phyloP scores from a whole-genome alignment of 2,329 filamentous ascomycete species.

The Cyanodermella asteris region DNA sequence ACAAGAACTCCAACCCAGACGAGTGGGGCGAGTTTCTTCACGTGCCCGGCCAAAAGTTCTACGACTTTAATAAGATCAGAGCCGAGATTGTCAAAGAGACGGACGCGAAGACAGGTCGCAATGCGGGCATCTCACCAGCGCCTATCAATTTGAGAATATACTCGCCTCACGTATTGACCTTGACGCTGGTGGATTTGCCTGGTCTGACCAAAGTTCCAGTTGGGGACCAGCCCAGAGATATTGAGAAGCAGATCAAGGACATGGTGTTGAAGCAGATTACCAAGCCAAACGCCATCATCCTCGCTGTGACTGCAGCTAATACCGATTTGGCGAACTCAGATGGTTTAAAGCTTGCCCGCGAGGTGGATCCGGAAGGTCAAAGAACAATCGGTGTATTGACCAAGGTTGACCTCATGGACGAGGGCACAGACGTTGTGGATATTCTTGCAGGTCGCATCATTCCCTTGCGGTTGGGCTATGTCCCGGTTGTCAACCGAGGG shows the following conservation, averaged over 20 bases:
- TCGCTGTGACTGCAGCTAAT: constrained; percentile 91
- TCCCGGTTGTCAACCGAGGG: constrained; percentile 92
- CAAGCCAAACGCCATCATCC: constrained; percentile 94
- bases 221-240: constrained; percentile 88
- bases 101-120: constrained; percentile 85
- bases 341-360: constrained; percentile 81
- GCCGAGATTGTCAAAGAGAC: constrained; percentile 96
- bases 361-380: constrained; percentile 94
- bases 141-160: constrained; percentile 97
- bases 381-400: constrained; percentile 95
- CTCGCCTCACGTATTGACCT: constrained; percentile 90
- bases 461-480: constrained; percentile 79
- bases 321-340: constrained; percentile 98
- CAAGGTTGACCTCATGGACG: constrained; percentile 98
- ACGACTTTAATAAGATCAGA: constrained; percentile 94
- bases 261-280: constrained; percentile 98
- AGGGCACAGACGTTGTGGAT: constrained; percentile 93
- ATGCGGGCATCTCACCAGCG: constrained; percentile 85
- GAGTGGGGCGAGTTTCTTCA: constrained; percentile 99
- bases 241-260: constrained; percentile 86
- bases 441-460: constrained; percentile 96
- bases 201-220: constrained; percentile 93
- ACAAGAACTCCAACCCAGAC: constrained; percentile 75
- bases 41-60: constrained; percentile 91
- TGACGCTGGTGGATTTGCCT: constrained; percentile 89